phyloP scores from a whole-genome alignment of 1,284 basidiomycete species.

The Moesziomyces parantarcticus region DNA sequence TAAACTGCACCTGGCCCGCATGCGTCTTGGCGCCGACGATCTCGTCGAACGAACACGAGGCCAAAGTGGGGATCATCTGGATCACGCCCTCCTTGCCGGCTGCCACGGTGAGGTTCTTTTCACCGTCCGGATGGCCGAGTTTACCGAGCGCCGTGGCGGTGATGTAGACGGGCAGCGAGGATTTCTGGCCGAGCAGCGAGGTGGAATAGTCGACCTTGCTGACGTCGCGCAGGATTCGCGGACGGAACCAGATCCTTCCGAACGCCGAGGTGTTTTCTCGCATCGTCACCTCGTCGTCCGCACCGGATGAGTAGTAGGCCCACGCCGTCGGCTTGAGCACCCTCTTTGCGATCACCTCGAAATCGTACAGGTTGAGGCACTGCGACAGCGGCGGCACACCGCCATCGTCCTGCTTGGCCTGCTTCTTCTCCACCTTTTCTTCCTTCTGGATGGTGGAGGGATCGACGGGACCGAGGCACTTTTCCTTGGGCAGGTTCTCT shows the following conservation, averaged over 20 bases:
- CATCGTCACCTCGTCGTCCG: conserved; percentile 73
- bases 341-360: conserved; percentile 73
- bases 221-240: conserved; percentile 85
- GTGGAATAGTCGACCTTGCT: conserved; percentile 77
- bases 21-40: conserved; percentile 75
- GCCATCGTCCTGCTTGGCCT: conserved; percentile 32
- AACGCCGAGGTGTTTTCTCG: conserved; percentile 89
- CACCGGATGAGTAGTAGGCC: conserved; percentile 68
- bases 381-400: conserved; percentile 76
- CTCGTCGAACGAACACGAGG: conserved; percentile 72
- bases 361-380: conserved; percentile 88
- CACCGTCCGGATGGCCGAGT: conserved; percentile 90
- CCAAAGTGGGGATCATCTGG: conserved; percentile 72
- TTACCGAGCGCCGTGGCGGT: conserved; percentile 86
- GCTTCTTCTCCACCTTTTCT: conserved; percentile 26
- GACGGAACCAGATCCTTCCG: conserved; percentile 94
- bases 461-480: conserved; percentile 62
- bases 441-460: conserved; percentile 49
- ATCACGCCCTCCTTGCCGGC: conserved; percentile 78
- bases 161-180: conserved; percentile 73
- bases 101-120: conserved; percentile 85
- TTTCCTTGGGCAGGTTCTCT: conserved; percentile 61
- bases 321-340: conserved; percentile 64
- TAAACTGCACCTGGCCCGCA: conserved; percentile 72
- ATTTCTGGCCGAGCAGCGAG: conserved; percentile 47